Evolutionary conservation across 1,139 yeast genomes (phyloP), one percentile per base, ranked within the genome.

Genomic region (Geotrichum bryndzae): DNA sequence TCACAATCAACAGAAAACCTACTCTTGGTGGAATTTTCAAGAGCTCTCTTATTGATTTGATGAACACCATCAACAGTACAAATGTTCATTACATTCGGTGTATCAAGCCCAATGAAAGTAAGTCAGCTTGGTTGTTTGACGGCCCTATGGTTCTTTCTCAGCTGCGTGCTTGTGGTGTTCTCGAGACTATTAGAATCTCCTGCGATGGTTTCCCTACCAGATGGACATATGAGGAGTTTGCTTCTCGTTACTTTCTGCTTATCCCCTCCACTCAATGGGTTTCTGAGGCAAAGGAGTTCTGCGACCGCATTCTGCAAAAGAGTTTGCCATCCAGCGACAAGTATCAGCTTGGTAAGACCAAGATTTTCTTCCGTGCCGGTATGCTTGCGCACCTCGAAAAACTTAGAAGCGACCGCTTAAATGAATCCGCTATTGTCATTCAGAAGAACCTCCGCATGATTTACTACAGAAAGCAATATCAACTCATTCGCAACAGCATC

Each of bases 121-220:
- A 94, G 76, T 86, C 84, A 63, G 96, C 99, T 2, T 94, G 99
- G 99, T 88, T 86, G 73, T 94, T 94, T 76, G 97, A 91, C 72
- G 91, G 96, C 41, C 82, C 92, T 60, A 91, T 94, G 97, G 99
- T 94, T 55, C 80, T 94, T 66, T 87, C 96, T 7, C 99, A 94
- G 76, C 82, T 94, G 67, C 85, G 99, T 72, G 99, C 99, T 18
- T 94, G 99, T 81, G 99, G 99, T 85, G 99, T 94, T 58, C 80
- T 94, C 68, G 99, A 95, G 76, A 94, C 99, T 1, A 94, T 94
- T 72, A 82, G 96, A 70, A 94, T 94, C 60, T 92, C 98, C 10
- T 92, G 97, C 77, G 98, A 97, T 58, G 99, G 99, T 50, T 94
- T 91, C 82, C 99, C 99, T 41, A 88, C 97, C 0, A 82, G 98